Base-by-base conservation (phyloP, 1,284 basidiomycete species). In the Cystobasidium slooffiae region DNA sequence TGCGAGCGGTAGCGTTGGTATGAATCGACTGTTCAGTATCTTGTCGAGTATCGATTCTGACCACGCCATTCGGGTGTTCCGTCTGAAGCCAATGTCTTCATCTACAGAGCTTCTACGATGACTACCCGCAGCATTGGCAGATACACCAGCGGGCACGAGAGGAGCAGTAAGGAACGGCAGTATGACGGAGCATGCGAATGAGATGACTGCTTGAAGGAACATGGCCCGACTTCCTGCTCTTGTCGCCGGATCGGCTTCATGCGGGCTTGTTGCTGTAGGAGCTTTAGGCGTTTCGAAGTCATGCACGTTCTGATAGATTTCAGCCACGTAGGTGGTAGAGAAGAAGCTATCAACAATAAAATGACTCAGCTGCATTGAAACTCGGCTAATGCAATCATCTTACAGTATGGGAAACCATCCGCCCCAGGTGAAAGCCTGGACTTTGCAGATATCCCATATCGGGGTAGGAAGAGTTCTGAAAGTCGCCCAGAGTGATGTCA, bases 401-500 rank as follows among this genome's bases (percentile, higher is more conserved):
- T 51, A 73, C 4, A 95, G 84, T 46, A 94, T 84, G 0, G 94
- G 94, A 69, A 80, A 80, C 79, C 79, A 80, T 49, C 77, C 78
- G 14, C 79, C 75, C 79, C 79, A 80, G n/a, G 82, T 80, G 68
- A 94, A 94, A 84, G 72, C 76, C 52, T 75, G 75, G 31, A 92
- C 93, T 79, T 93, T 90, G 82, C 94, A 97, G 66, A 97, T 92
- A 78, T 89, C 89, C 69, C 88, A 86, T 52, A 97, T 96, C 14
- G 88, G 87, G 1, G 85, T 83, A 0, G 94, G 94, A 0, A 97
- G 84, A 0, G 86, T 88, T 47, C 86, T 83, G 20, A 90, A 87
- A 76, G 91, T 92, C 24, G 82, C 82, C 88, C 89, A 93, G 22
- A 96, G 88, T 0, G 92, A 93, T 56, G 51, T 44, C 24, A 79